Evolutionary conservation across 768 basidiomycete species (phyloP), one percentile per base, ranked within the genome.

Genomic region (Cubamyces lactineus): DNA sequence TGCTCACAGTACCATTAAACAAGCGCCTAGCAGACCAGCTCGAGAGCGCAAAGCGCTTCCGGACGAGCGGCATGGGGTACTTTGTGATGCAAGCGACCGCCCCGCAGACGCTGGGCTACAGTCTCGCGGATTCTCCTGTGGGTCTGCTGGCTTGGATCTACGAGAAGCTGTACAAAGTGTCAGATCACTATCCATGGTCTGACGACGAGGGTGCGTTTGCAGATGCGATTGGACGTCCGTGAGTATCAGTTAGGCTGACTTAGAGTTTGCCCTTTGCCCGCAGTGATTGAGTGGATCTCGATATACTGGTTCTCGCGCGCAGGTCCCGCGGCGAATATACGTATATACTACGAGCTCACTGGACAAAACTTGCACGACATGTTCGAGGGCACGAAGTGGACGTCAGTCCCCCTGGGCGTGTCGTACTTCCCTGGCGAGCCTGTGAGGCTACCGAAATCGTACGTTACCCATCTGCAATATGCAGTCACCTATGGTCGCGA

Each of bases 61-160:
- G 0, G 0, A 19, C 17, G 8, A 56, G 50, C 30, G 76, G 75
- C 11, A 9, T 7, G 0, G 79, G 76, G 9, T 80, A 80, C 56
- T 43, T 51, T 6, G 11, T 3, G 0, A 57, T 70, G 43, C 80
- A 80, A 34, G 46, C 62, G 11, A 73, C 72, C 5, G 61, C 65
- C 17, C 74, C 75, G 1, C 72, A 74, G 46, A 74, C 73, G 6
- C 34, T 75, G 2, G 85, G 82, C 0, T 86, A 86, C 62, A 68
- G 74, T 16, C 72, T 86, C 5, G 73, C 82, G 2, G 85, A 86
- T 61, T 84, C 84, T 24, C 86, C 85, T 6, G 74, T 76, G 11
- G 84, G 81, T 0, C 51, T 75, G 15, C 63, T 75, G 0, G 72
- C 71, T 1, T 75, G 73, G 74, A 68, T 73, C 16, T 73, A 73